Percentiles rank a stretch among this genome's conserved stretches.
These are phyloP conservation scores for Exutisphaerella laricina DNA, from an alignment of 2,329 filamentous ascomycete genomes.

Conservation along the genomic window DNA sequence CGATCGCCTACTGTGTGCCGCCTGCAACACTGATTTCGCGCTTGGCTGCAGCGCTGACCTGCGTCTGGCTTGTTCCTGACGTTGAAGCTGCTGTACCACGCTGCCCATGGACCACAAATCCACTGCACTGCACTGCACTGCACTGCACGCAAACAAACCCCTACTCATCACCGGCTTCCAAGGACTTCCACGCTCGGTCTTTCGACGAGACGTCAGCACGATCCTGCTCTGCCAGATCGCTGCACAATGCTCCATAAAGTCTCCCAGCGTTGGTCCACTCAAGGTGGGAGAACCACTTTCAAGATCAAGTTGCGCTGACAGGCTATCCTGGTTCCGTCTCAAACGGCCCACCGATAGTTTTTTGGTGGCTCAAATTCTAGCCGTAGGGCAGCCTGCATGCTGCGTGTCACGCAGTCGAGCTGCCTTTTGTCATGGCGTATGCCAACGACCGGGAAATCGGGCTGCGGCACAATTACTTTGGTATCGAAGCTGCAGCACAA, in stretches of 20 bases:
- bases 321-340: conserved; percentile 17
- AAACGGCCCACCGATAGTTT: conserved; percentile 16
- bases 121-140: neutral
- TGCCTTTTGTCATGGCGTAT: conserved; percentile 7
- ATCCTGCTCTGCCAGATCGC: conserved; percentile 17
- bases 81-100: conserved; percentile 12
- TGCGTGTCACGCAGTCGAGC: conserved; percentile 12
- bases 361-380: conserved; percentile 8
- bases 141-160: conserved; percentile 16
- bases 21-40: conserved; percentile 13
- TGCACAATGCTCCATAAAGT: conserved; percentile 16
- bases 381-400: conserved; percentile 6
- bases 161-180: too few relatives aligned
- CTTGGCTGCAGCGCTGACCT: conserved; percentile 16
- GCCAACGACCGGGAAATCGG: conserved; percentile 15
- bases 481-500: too few relatives aligned
- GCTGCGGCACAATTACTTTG: neutral
- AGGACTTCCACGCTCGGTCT: conserved; percentile 1
- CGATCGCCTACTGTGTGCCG: conserved; percentile 3
- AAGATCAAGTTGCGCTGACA: conserved; percentile 12
- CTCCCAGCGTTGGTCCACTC: conserved; percentile 18
- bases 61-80: conserved; percentile 11
- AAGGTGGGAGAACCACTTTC: conserved; percentile 14
- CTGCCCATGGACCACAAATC: conserved; percentile 7
- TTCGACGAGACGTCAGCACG: conserved; percentile 17